phyloP scores from a whole-genome alignment of 371 early-diverging fungal species.

The Entomophthora muscae region DNA sequence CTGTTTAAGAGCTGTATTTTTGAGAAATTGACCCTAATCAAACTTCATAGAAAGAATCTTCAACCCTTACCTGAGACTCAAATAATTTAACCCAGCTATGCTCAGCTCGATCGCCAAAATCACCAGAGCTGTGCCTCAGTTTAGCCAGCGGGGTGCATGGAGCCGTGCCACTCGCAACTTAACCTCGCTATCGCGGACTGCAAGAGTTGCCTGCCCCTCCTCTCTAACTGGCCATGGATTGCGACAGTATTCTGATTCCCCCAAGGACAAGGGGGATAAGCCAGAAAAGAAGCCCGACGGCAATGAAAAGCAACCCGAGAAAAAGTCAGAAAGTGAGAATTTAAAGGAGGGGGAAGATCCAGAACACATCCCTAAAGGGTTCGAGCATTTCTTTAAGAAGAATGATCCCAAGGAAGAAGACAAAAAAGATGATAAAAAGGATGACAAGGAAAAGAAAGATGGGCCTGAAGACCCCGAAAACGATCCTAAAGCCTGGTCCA shows the following conservation, averaged over 20 bases:
- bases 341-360: slow-evolving; percentile 8
- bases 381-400: slow-evolving; percentile 22
- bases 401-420: slow-evolving; percentile 8
- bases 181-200: not conserved
- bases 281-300: too few relatives aligned
- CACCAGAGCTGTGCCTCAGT: not conserved
- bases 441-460: slow-evolving; percentile 12
- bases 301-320: not conserved
- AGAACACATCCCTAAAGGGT: slow-evolving; percentile 18
- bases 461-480: slow-evolving; percentile 7
- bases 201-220: not conserved
- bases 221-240: not conserved
- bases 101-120: not conserved
- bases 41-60: not conserved
- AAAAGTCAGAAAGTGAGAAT: too few relatives aligned
- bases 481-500: not conserved
- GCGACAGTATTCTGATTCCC: not conserved
- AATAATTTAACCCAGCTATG: not conserved
- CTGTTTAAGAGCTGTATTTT: too few relatives aligned
- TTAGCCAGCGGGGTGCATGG: not conserved
- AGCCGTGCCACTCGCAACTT: not conserved
- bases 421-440: slow-evolving; percentile 15
- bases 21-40: too few relatives aligned
- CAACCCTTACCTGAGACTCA: not conserved
- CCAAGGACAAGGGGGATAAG: not conserved